Conservation (phyloP, 257 asterid species). For the Euphrasia confusa region DNA sequence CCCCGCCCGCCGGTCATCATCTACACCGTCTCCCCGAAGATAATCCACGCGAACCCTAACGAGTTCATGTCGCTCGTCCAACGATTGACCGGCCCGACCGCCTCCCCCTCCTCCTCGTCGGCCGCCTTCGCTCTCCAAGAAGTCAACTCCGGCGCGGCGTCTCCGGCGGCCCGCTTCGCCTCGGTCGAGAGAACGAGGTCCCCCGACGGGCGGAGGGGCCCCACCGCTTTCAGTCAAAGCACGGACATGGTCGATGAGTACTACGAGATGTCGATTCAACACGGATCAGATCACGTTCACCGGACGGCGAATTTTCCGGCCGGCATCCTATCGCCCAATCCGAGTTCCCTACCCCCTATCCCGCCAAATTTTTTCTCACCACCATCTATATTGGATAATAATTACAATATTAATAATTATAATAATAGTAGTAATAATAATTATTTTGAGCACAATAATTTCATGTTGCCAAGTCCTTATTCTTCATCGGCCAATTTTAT, state of each 20-base stretch:
- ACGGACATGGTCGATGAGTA: constrained; percentile 32
- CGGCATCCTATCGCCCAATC: constrained; percentile 82
- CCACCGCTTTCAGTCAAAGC: constrained; percentile 17
- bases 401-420: not conserved
- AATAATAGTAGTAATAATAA: constrained; percentile 31
- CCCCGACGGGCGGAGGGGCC: constrained; percentile 33
- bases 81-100: constrained; percentile 80
- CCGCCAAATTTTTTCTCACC: constrained; percentile 66
- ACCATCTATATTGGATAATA: constrained; percentile 25
- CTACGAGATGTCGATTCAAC: constrained; percentile 13
- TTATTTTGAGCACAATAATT: constrained; percentile 37
- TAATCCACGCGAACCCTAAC: constrained; percentile 91
- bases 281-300: constrained; percentile 28
- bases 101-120: constrained; percentile 18
- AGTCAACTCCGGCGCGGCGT: constrained; percentile 41
- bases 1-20: constrained; percentile 86
- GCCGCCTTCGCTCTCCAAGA: constrained; percentile 27
- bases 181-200: constrained; percentile 55
- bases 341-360: constrained; percentile 69
- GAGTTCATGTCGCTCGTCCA: constrained; percentile 96
- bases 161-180: constrained; percentile 88
- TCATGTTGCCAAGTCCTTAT: constrained; percentile 46
- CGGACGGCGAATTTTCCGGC: constrained; percentile 42
- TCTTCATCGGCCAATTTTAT: constrained; percentile 31
- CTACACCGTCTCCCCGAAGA: constrained; percentile 88